Evolutionary conservation across 192 early-diverging fungal genomes (phyloP).

Genomic region (Dissophora globulifera): DNA sequence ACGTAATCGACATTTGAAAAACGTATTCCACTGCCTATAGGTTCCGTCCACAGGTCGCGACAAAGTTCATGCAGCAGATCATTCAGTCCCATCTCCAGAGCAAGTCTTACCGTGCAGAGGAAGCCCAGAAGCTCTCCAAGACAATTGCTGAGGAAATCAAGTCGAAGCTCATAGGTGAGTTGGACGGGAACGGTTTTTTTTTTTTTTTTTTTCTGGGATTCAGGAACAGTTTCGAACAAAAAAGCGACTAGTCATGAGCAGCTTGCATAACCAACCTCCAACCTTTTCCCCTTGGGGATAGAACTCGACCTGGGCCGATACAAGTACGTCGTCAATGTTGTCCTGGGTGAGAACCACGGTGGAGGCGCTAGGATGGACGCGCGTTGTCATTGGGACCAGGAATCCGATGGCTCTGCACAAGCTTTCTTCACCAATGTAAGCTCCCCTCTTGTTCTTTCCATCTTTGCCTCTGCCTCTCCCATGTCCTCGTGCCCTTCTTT

Average conservation of each 20-base stretch:
- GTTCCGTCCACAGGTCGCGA: slow-evolving; percentile 41
- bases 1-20: not conserved
- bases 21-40: slow-evolving; percentile 1
- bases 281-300: not conserved
- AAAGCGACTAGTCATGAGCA: not conserved
- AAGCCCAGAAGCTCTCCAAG: slow-evolving; percentile 33
- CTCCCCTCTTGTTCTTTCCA: not conserved
- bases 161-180: slow-evolving; percentile 39
- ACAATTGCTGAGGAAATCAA: slow-evolving; percentile 46
- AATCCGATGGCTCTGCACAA: slow-evolving; percentile 52
- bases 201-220: too few relatives aligned
- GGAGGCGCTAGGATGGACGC: slow-evolving; percentile 50
- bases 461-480: not conserved
- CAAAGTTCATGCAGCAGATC: slow-evolving; percentile 51
- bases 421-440: slow-evolving; percentile 50
- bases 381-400: slow-evolving; percentile 49
- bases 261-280: not conserved
- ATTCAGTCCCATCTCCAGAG: slow-evolving; percentile 31
- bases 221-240: too few relatives aligned
- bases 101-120: slow-evolving; percentile 31
- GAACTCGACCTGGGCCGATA: slow-evolving; percentile 44
- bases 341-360: slow-evolving; percentile 43
- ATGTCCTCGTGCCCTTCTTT: not conserved
- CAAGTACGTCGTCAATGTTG: slow-evolving; percentile 53
- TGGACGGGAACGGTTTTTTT: not conserved